Evolutionary conservation across 345 rosid species (phyloP).

Genomic region (Barbarea vulgaris): DNA sequence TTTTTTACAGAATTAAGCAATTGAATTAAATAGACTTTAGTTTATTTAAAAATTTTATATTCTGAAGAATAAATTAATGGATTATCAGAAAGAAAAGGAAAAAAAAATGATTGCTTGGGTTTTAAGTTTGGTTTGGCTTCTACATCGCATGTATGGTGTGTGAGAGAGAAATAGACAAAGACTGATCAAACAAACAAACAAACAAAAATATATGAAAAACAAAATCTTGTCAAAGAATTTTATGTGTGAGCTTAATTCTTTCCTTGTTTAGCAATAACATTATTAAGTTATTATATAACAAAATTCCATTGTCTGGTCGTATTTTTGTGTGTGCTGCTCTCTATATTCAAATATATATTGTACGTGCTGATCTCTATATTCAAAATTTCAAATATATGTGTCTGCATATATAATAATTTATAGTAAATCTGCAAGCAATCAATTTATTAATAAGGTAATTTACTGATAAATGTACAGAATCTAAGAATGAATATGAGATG

Average conservation of each 20-base stretch:
- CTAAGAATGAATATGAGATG: constrained; percentile 40
- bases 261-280: constrained; percentile 21
- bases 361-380: background rate
- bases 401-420: background rate
- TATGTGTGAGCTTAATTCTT: constrained; percentile 10
- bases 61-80: constrained; percentile 14
- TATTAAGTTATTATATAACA: background rate
- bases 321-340: constrained; percentile 10
- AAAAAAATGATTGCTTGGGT: constrained; percentile 57
- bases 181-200: constrained; percentile 27
- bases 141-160: constrained; percentile 34
- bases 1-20: background rate
- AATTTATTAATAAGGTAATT: constrained; percentile 5
- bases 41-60: background rate
- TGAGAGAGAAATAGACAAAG: constrained; percentile 29
- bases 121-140: constrained; percentile 52
- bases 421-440: background rate
- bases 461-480: background rate
- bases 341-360: background rate
- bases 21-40: background rate
- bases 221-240: constrained; percentile 53
- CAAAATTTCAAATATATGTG: background rate
- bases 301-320: constrained; percentile 11
- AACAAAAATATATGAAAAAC: constrained; percentile 29
- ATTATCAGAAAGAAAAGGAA: constrained; percentile 5